phyloP scores from a whole-genome alignment of 75 land plant species.

The Sequoia sempervirens region DNA sequence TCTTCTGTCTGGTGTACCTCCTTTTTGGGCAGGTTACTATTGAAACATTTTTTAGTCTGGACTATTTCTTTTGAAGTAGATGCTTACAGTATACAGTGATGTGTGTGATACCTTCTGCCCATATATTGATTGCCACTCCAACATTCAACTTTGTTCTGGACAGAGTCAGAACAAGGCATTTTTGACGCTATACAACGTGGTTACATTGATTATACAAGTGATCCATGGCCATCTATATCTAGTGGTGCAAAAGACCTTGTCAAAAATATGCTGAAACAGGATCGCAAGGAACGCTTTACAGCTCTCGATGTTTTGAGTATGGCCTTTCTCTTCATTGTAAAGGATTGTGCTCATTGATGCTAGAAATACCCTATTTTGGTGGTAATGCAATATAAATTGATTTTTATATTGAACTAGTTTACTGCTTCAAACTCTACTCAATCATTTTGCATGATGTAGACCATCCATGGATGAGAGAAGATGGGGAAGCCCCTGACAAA shows the following conservation, averaged over 20 bases:
- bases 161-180: conserved; percentile 78
- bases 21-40: conserved; percentile 75
- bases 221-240: conserved; percentile 90
- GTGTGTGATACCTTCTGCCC: background rate
- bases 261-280: conserved; percentile 65
- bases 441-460: conserved; percentile 21
- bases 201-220: conserved; percentile 61
- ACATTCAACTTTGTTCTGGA: background rate
- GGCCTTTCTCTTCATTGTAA: conserved; percentile 6
- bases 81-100: background rate
- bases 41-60: background rate
- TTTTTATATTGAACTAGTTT: background rate
- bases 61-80: background rate
- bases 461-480: conserved; percentile 91
- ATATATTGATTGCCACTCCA: background rate
- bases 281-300: conserved; percentile 65
- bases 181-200: conserved; percentile 74
- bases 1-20: conserved; percentile 71
- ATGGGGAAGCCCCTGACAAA: conserved; percentile 88
- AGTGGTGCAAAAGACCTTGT: conserved; percentile 77
- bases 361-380: background rate
- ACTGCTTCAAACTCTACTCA: background rate
- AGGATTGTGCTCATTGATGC: background rate
- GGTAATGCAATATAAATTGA: background rate
- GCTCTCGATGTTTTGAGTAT: conserved; percentile 75